Base-by-base conservation (phyloP, 2,329 filamentous ascomycete species). In the Albophoma yamanashiensis region DNA sequence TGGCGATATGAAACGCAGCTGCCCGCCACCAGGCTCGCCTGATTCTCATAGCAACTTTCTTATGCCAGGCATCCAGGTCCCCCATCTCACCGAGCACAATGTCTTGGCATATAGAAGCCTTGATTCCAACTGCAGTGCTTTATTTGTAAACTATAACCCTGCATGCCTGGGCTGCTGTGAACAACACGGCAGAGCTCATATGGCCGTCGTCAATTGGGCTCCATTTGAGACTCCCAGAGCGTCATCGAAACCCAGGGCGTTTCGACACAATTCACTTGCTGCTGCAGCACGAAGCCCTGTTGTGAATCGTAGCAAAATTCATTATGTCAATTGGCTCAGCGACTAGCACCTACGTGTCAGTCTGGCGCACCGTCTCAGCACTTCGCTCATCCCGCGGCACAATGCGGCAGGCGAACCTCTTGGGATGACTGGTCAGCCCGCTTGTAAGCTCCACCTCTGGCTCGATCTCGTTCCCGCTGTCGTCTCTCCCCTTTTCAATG, bases 21-120 rank as follows among this genome's bases (percentile, higher is more conserved):
- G 12, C 89, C 89, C 0, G 83, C 87, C 0, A 89, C 86, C 0
- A 73, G 79, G 0, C 86, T 86, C 0, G 74, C 74, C 2, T 90
- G 85, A 86, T 91, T 89, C 67, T 75, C 90, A 0, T 84, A 81
- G 61, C 34, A 36, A 36, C 34, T 36, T 36, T 36, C 34, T 36
- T 31, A 31, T 31, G 27, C 27, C 27, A 31, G 27, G 27, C 27
- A 31, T 31, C 27, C 27, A n/a, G 27, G 27, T 31, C 27, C 27
- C 3, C 27, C 27, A 31, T 31, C 27, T 31, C 27, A 31, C 27
- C 27, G 27, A 31, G 27, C 27, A 31, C 27, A 31, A n/a, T n/a
- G 27, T 31, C 5, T 31, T 31, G 27, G 27, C 27, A 31, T 5
- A 5, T 31, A 31, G 27, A 5, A 5, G 27, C 27, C 27, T 31